phyloP scores from a whole-genome alignment of 1,284 basidiomycete genomes.

The Cerrena zonata region DNA sequence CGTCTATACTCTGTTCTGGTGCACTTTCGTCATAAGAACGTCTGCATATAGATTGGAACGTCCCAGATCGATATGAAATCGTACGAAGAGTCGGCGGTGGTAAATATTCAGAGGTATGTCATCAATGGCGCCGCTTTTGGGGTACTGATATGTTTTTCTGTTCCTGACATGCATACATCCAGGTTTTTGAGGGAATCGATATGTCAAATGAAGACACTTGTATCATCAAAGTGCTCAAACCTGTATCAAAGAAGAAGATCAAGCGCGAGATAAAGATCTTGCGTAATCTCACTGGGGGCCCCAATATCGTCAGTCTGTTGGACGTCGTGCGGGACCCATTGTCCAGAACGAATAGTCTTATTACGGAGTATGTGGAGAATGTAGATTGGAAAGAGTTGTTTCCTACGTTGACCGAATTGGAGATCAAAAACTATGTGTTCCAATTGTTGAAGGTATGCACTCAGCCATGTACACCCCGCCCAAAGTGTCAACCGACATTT shows the following conservation, averaged over 20 bases:
- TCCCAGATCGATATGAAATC: slow-evolving; percentile 97
- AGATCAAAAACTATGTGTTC: slow-evolving; percentile 81
- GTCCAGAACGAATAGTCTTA: slow-evolving; percentile 75
- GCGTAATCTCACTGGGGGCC: slow-evolving; percentile 80
- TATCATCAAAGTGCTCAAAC: slow-evolving; percentile 87
- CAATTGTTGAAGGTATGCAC: slow-evolving; percentile 69
- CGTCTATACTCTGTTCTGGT: too few species aligned
- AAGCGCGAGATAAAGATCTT: slow-evolving; percentile 91
- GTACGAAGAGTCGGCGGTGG: slow-evolving; percentile 95
- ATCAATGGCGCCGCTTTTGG: background rate
- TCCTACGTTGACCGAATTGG: slow-evolving; percentile 68
- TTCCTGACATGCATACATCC: background rate
- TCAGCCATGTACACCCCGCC: background rate
- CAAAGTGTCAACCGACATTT: background rate
- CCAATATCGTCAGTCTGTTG: slow-evolving; percentile 76
- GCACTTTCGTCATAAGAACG: slow-evolving; percentile 46
- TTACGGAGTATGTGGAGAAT: slow-evolving; percentile 83
- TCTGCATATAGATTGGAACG: slow-evolving; percentile 77
- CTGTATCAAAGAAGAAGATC: slow-evolving; percentile 89
- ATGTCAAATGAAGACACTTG: slow-evolving; percentile 74
- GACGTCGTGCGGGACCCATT: slow-evolving; percentile 78
- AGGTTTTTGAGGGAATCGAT: slow-evolving; percentile 85
- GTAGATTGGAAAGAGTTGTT: slow-evolving; percentile 82
- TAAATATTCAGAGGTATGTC: slow-evolving; percentile 84
- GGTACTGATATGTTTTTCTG: background rate